A percentile compares a stretch with the other conserved stretches of the same genome.
Conservation (phyloP, 2,329 filamentous ascomycete species). For the Epichloe sp. region DNA sequence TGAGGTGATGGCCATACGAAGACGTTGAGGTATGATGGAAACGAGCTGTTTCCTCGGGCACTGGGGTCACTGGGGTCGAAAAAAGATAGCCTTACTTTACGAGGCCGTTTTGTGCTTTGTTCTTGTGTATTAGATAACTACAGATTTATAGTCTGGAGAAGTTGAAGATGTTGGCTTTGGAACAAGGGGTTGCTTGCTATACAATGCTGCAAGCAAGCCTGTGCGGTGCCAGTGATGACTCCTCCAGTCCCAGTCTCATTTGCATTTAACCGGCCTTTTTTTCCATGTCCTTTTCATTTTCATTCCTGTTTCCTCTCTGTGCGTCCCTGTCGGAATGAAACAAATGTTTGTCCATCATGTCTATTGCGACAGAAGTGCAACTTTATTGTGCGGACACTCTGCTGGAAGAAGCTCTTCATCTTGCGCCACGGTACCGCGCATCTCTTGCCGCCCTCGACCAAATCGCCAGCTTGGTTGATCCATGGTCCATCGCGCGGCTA, state of each 20-base stretch:
- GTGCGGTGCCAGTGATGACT: too few species aligned
- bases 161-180: not conserved
- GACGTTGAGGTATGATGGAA: not conserved
- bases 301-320: not conserved
- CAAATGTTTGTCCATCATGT: too few species aligned
- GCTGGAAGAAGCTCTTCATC: too few species aligned
- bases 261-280: not conserved
- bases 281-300: not conserved
- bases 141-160: not conserved
- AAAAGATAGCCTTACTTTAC: not conserved
- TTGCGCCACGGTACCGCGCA: too few species aligned
- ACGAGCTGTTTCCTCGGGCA: not conserved
- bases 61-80: not conserved
- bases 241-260: not conserved
- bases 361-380: too few species aligned
- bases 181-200: too few species aligned
- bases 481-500: too few species aligned
- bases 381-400: too few species aligned
- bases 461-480: too few species aligned
- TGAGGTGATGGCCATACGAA: not conserved
- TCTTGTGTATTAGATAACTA: conserved; percentile 15
- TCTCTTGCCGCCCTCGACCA: too few species aligned
- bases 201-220: too few species aligned
- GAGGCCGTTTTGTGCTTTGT: conserved; percentile 2
- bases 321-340: too few species aligned